Conservation (phyloP, 371 early-diverging fungal species). For the Mortierella sp. region DNA sequence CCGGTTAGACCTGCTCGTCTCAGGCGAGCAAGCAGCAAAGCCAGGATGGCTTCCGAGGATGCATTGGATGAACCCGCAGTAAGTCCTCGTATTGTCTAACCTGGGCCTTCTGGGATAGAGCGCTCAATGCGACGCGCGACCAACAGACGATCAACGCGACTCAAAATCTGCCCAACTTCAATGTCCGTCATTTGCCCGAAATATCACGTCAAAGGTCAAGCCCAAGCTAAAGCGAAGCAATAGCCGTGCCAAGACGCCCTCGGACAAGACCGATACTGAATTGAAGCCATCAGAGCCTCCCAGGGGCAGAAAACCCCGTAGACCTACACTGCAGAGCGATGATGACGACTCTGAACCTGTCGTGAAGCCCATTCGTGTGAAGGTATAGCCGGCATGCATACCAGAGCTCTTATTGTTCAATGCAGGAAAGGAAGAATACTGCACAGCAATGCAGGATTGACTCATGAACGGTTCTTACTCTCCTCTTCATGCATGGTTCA, state of each 20-base stretch:
- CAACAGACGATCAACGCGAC: no score
- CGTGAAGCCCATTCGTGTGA: neutral
- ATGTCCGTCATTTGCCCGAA: no score
- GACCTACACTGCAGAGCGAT: constrained; percentile 21
- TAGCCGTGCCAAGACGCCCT: constrained; percentile 23
- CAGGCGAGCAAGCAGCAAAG: constrained; percentile 12
- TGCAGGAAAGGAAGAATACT: no score
- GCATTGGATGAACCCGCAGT: neutral
- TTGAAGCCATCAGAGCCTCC: constrained; percentile 11
- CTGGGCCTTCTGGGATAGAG: no score
- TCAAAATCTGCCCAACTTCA: no score
- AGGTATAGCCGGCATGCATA: constrained; percentile 6
- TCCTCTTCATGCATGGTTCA: neutral
- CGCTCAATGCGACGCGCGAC: no score
- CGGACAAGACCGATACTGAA: constrained; percentile 19
- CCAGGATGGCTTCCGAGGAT: neutral
- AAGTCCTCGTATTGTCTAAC: no score
- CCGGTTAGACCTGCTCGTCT: constrained; percentile 12
- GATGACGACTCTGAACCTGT: constrained; percentile 15
- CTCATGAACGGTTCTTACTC: no score
- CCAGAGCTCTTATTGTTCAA: no score
- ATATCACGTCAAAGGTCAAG: constrained; percentile 12
- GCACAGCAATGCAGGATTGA: no score
- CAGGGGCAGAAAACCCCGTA: constrained; percentile 24
- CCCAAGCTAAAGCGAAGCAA: constrained; percentile 29